Conservation (phyloP, 495 filamentous ascomycete species). For the Neurospora sp. region DNA sequence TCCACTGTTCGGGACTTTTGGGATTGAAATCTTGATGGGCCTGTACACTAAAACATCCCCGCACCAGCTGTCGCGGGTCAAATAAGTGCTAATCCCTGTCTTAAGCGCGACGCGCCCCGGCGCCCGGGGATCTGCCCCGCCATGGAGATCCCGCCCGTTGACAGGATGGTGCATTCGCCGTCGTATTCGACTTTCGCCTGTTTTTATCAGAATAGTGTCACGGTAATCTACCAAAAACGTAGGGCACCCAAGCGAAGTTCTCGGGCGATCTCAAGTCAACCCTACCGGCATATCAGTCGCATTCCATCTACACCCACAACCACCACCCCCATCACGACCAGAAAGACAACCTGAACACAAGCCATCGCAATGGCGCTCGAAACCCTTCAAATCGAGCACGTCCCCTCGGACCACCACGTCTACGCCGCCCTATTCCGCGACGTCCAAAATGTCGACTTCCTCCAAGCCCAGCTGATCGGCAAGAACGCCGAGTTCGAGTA, state of each 20-base stretch:
- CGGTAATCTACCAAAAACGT: background rate
- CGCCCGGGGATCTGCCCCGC: background rate
- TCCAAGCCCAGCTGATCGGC: constrained; percentile 70
- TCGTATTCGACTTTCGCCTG: background rate
- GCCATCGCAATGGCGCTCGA: constrained; percentile 22
- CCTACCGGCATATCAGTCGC: background rate
- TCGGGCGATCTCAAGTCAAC: background rate
- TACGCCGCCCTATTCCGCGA: constrained; percentile 65
- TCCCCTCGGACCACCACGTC: constrained; percentile 53
- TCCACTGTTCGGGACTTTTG: background rate
- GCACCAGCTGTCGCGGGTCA: background rate
- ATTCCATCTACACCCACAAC: background rate
- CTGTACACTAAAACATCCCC: background rate
- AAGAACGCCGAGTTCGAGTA: constrained; percentile 82
- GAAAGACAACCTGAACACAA: background rate
- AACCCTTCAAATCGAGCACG: constrained; percentile 57
- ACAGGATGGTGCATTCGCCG: background rate
- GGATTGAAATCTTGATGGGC: background rate
- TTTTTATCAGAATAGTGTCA: background rate
- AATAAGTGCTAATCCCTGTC: background rate
- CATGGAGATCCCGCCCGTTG: background rate
- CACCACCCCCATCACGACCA: background rate
- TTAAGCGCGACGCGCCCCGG: background rate
- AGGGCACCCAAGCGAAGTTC: background rate
- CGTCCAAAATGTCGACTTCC: constrained; percentile 62